A percentile compares a stretch with the other conserved stretches of the same genome.
Evolutionary conservation across 148 eudicot genomes (phyloP).

Genomic region (Fagopyrum tataricum): DNA sequence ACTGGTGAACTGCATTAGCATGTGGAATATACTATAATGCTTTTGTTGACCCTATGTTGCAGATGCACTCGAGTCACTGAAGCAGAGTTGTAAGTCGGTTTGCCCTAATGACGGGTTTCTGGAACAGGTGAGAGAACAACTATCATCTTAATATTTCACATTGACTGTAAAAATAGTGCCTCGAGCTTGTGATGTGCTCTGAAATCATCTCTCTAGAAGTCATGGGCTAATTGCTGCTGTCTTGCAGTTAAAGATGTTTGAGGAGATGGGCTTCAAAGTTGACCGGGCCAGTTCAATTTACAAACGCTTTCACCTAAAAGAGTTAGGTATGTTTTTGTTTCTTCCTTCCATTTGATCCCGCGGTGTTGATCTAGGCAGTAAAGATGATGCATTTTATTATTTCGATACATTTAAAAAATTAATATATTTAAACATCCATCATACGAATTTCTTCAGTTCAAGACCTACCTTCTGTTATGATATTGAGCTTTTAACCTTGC

Average conservation of each 20-base stretch:
- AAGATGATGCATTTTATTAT: neutral
- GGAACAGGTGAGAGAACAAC: constrained; percentile 53
- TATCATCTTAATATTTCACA: neutral
- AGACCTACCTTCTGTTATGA: neutral
- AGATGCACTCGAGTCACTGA: constrained; percentile 80
- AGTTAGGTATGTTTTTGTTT: constrained; percentile 41
- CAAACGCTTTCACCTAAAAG: constrained; percentile 74
- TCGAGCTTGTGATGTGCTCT: neutral
- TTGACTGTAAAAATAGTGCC: neutral
- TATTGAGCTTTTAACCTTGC: neutral
- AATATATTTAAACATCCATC: neutral
- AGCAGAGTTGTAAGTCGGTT: constrained; percentile 61
- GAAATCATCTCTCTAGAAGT: neutral
- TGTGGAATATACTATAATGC: neutral
- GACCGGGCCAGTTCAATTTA: constrained; percentile 61
- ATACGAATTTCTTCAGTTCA: neutral
- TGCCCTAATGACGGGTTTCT: constrained; percentile 90
- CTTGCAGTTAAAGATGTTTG: constrained; percentile 77
- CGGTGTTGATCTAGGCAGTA: neutral
- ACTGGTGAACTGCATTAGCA: neutral
- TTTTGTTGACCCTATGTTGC: constrained; percentile 14
- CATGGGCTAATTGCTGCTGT: neutral
- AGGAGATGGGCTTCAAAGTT: constrained; percentile 82
- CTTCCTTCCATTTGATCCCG: neutral
- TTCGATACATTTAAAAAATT: neutral